Evolutionary conservation across 768 basidiomycete genomes (phyloP).

Genomic region (Tulasnella sp.): DNA sequence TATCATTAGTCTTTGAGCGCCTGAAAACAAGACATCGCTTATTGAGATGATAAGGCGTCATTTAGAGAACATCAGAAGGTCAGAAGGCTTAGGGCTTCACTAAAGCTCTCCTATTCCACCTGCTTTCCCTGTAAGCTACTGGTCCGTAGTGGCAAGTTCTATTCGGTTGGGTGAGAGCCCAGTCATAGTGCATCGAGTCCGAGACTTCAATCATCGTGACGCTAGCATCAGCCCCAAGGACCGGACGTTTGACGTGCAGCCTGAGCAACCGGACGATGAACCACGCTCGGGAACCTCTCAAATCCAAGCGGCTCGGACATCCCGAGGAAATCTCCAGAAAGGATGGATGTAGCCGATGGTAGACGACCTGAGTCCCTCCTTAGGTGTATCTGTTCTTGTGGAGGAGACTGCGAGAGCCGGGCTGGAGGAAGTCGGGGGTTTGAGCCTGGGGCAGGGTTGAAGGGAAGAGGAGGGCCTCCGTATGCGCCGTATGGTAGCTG

Average conservation of each 20-base stretch:
- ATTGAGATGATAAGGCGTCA: no score
- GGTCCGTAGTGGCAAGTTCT: no score
- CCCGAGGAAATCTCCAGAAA: background rate
- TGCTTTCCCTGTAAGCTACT: no score
- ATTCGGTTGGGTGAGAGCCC: no score
- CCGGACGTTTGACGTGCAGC: background rate
- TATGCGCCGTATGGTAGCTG: background rate
- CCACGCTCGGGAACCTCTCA: background rate
- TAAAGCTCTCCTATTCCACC: no score
- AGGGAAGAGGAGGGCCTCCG: background rate
- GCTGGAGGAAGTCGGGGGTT: background rate
- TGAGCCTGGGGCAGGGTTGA: background rate
- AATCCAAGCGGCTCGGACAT: background rate
- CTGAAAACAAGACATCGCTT: no score
- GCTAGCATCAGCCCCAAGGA: background rate
- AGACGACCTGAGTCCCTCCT: background rate
- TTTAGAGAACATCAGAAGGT: no score
- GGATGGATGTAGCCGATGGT: background rate
- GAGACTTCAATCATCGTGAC: no score
- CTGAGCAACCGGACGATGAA: background rate
- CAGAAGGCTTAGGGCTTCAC: no score
- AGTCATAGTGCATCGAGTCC: no score
- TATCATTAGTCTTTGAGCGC: no score
- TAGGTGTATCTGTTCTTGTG: background rate
- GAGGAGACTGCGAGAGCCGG: background rate